Base-by-base conservation (phyloP, 345 rosid genomes). In the Gossypium stocksii region DNA sequence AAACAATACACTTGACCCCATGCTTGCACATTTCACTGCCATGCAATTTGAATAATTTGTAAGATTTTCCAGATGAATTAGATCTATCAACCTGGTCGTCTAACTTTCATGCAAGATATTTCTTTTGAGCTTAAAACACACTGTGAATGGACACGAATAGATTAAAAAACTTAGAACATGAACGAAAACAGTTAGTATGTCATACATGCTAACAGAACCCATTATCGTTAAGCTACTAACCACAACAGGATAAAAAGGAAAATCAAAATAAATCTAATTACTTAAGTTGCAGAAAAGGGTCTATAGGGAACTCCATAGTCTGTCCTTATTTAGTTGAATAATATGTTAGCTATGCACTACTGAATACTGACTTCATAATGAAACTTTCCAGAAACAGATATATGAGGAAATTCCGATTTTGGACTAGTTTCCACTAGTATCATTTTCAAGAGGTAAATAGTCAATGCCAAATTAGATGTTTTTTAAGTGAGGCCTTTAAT, bases 1-100 rank as follows among this genome's bases (percentile, higher is more conserved):
- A 83, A 88, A 95, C 43, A 95, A 75, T 60, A 90, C 76, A 76
- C 90, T 85, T 75, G 91, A 85, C 49, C 85, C 84, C 71, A 75
- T 77, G 76, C 89, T 87, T 77, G 92, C 87, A 85, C 97, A 93
- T 89, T 89, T 95, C 87, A 83, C 99, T 95, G 89, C 80, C 83
- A 81, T 71, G 61, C 75, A 76, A 78, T 82, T 46, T 79, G 44
- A 57, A 57, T 74, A 72, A 45, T 17, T 65, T 46, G 71, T 71
- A 57, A 80, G 72, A 49, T 51, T 68, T 29, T 27, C 63, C 57
- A 51, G 13, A 29, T 52, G 17, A 72, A 53, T 20, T 64, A 59
- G 34, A 45, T 13, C 46, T 2, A 29, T 57, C 3, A 66, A 44
- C 72, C 46, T n/a, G 16, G 0, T 58, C 12, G 14, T 68, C 14